Conservation (phyloP, 352 stramenopile genomes). For the Thalassiosira hispida region DNA sequence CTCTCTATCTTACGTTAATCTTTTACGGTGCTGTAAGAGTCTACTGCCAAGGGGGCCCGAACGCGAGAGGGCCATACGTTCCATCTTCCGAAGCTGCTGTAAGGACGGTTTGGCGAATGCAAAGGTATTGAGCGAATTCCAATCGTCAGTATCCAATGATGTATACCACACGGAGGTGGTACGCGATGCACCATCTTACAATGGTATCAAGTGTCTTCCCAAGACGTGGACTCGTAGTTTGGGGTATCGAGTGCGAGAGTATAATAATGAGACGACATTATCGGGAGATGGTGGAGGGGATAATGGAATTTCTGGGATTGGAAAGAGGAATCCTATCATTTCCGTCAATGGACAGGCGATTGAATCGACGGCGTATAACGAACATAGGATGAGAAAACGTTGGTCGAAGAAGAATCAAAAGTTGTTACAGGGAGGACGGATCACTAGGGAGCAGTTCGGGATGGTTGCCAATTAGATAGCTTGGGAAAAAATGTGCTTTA, state of each 20-base stretch:
- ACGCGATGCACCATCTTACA: slow-evolving; percentile 39
- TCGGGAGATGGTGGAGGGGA: too few relatives aligned
- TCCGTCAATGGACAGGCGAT: slow-evolving; percentile 47
- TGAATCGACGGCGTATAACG: slow-evolving; percentile 49
- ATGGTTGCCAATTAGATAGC: too few relatives aligned
- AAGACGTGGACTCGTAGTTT: slow-evolving; percentile 58
- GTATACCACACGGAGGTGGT: slow-evolving; percentile 54
- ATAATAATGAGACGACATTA: slow-evolving; percentile 2
- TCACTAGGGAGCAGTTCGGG: too few relatives aligned
- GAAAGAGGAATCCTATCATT: slow-evolving; percentile 56
- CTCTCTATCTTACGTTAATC: slow-evolving; percentile 40
- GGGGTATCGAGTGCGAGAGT: slow-evolving; percentile 43
- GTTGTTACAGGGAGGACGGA: slow-evolving; percentile 49
- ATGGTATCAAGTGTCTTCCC: slow-evolving; percentile 42
- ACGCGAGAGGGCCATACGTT: slow-evolving; percentile 45
- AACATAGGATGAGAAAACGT: slow-evolving; percentile 56
- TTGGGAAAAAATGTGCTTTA: too few relatives aligned
- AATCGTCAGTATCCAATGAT: slow-evolving; percentile 35
- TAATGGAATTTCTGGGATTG: too few relatives aligned
- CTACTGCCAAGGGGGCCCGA: slow-evolving; percentile 43
- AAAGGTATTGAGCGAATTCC: slow-evolving; percentile 48
- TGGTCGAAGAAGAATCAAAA: slow-evolving; percentile 58
- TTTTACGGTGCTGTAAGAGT: slow-evolving; percentile 42
- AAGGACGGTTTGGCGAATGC: slow-evolving; percentile 52
- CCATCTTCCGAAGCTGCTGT: slow-evolving; percentile 57